Conservation (phyloP, 352 stramenopile genomes). For the Globisporangium ultimum region DNA sequence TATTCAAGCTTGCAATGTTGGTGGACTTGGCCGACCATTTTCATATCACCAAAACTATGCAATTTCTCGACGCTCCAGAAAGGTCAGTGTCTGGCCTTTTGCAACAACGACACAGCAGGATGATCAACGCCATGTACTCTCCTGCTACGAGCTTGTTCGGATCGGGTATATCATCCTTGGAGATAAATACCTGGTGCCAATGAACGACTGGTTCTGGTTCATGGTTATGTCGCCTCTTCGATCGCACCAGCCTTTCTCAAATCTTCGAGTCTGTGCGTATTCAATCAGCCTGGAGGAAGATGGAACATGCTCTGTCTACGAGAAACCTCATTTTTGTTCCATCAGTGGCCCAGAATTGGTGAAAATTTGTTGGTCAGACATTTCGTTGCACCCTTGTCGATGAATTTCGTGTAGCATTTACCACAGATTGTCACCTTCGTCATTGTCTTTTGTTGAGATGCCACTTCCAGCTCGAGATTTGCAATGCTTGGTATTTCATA, state of each 20-base stretch:
- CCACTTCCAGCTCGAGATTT: too few species aligned
- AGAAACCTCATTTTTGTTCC: neutral
- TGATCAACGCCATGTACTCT: neutral
- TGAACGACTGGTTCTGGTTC: slow-evolving; percentile 17
- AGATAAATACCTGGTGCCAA: slow-evolving; percentile 16
- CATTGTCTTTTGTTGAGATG: neutral
- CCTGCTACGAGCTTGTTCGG: slow-evolving; percentile 11
- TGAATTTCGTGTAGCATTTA: neutral
- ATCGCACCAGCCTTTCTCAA: slow-evolving; percentile 4
- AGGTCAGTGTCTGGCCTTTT: too few species aligned
- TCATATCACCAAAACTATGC: neutral
- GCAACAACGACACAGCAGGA: too few species aligned
- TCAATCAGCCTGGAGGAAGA: neutral
- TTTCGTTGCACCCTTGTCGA: slow-evolving; percentile 1
- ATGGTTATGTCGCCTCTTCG: neutral
- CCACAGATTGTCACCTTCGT: neutral
- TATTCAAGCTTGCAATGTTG: neutral
- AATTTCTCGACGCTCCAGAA: too few species aligned
- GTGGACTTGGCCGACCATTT: slow-evolving; percentile 4
- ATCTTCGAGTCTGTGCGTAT: slow-evolving; percentile 1
- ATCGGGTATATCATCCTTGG: slow-evolving; percentile 19
- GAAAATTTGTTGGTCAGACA: slow-evolving; percentile 1
- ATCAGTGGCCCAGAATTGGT: neutral
- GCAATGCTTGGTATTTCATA: too few species aligned
- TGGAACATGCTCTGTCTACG: neutral